These are phyloP conservation scores for Phanerochaete sordida DNA, from an alignment of 768 basidiomycete species.

Conservation along the genomic window DNA sequence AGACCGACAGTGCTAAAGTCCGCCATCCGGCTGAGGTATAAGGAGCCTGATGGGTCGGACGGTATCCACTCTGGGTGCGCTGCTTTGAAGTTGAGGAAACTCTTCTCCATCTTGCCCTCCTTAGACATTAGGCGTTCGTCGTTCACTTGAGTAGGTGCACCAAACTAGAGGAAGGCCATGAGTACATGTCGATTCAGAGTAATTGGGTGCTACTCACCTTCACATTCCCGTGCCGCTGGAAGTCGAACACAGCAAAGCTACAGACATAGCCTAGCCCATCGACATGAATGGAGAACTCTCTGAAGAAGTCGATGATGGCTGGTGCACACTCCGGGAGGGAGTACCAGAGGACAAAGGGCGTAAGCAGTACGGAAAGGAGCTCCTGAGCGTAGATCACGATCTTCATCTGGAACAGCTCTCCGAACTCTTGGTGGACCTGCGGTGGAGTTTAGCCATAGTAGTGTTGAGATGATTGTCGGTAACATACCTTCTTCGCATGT, in stretches of 20 bases:
- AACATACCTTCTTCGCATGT: constrained; percentile 78
- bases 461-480: not conserved
- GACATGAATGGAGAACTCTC: constrained; percentile 96
- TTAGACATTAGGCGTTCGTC: constrained; percentile 81
- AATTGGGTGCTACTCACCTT: no score
- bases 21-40: constrained; percentile 85
- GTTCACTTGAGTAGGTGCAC: constrained; percentile 67
- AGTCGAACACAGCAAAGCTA: constrained; percentile 98
- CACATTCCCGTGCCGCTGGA: constrained; percentile 89
- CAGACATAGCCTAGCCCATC: constrained; percentile 97
- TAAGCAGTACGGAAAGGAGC: constrained; percentile 85
- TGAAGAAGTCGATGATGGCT: constrained; percentile 94
- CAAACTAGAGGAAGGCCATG: constrained; percentile 49
- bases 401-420: constrained; percentile 93
- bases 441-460: not conserved
- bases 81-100: constrained; percentile 94
- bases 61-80: constrained; percentile 97
- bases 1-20: constrained; percentile 47
- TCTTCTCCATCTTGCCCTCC: constrained; percentile 99
- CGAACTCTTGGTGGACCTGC: constrained; percentile 88
- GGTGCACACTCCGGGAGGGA: constrained; percentile 88
- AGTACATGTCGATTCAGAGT: no score
- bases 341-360: constrained; percentile 92
- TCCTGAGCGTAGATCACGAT: constrained; percentile 84
- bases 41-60: constrained; percentile 82